Evolutionary conservation across 176 grass and related monocot genomes (phyloP).

Genomic region (Triticum aestivum): IWGSC_CS_RefSeq_v2.1 NC_057797.1:610606078-610606577

Average conservation of each 20-base stretch:
- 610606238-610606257: conserved; percentile 17
- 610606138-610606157: not conserved
- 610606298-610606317: conserved; percentile 23
- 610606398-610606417: conserved; percentile 30
- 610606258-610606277: conserved; percentile 10
- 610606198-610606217: conserved; percentile 29
- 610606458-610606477: conserved; percentile 34
- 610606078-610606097: not conserved
- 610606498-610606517: conserved; percentile 22
- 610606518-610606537: conserved; percentile 31
- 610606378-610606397: conserved; percentile 34
- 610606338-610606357: conserved; percentile 31
- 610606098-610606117: not conserved
- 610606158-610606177: not conserved
- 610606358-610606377: conserved; percentile 38
- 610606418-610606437: conserved; percentile 38
- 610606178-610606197: not conserved
- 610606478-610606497: conserved; percentile 28
- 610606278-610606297: conserved; percentile 34
- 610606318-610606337: conserved; percentile 40
- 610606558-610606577: conserved; percentile 45
- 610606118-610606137: not conserved
- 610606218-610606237: conserved; percentile 21
- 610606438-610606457: conserved; percentile 13
- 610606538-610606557: conserved; percentile 44